Base-by-base conservation (phyloP, 2,329 filamentous ascomycete species). In the Cladorrhinum sp. region DNA sequence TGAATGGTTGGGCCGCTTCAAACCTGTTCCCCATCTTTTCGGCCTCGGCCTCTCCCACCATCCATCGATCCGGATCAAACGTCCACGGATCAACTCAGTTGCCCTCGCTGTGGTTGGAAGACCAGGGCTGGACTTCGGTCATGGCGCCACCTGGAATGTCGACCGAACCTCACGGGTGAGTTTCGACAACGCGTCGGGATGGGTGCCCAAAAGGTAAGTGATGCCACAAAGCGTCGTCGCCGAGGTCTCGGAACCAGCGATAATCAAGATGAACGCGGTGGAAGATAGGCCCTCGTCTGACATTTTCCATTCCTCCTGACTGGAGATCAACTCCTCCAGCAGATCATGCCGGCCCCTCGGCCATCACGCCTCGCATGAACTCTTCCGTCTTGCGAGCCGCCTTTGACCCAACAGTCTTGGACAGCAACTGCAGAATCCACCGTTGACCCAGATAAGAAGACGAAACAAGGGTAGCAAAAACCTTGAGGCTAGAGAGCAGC, bases 1-100 rank as follows among this genome's bases (percentile, higher is more conserved):
- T 71, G 55, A 80, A 78, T 0, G 77, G 72, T 62, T 77, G 74
- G 51, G 75, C 68, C 1, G 70, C 68, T 1, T 70, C 69, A 2
- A 67, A 67, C 8, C 14, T 39, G 16, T 21, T 58, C 10, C 30
- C 53, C 68, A 75, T 73, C 21, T 60, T 62, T 2, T 57, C 59
- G 39, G 69, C 74, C 12, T 57, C 58, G 9, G 50, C 54, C 5
- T 58, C 36, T 9, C 62, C 58, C 2, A 24, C 50, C 2, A 76
- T 61, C 65, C 71, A 77, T 0, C 76, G 69, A 50, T 77, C 75
- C 0, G 77, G 77, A 10, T 68, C 67, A 63, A 70, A 73, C 26
- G 66, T 51, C 64, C 74, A 57, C 10, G 74, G 65, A 23, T 73
- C 62, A 23, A 71, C 64, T 67, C 76, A 77, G 58, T 78, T 73